Percentiles rank a stretch among this genome's conserved stretches.
phyloP scores from a whole-genome alignment of 495 filamentous ascomycete species.

The Talaromyces stipitatus region DNA sequence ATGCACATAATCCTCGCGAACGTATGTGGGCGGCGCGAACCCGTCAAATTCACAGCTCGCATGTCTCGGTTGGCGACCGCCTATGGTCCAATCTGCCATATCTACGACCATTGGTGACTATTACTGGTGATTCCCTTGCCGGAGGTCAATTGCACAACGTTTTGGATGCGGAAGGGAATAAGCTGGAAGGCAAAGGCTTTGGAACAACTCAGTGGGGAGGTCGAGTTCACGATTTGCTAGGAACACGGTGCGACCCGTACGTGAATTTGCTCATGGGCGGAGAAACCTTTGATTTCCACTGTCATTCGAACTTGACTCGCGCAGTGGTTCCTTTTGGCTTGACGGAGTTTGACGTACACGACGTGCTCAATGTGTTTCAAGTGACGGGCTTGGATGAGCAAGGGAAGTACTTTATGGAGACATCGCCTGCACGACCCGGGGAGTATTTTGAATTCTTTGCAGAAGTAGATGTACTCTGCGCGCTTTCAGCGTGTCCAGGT shows the following conservation, averaged over 20 bases:
- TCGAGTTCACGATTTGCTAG: conserved; percentile 63
- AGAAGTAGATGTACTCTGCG: conserved; percentile 67
- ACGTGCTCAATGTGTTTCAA: conserved; percentile 78
- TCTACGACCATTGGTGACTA: conserved; percentile 64
- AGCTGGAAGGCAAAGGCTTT: conserved; percentile 25
- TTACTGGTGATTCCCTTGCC: conserved; percentile 59
- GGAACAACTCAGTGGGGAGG: conserved; percentile 42
- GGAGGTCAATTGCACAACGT: conserved; percentile 47
- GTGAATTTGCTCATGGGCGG: conserved; percentile 65
- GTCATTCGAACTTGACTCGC: conserved; percentile 71
- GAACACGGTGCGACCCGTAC: conserved; percentile 72
- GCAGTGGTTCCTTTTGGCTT: conserved; percentile 60
- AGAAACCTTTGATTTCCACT: conserved; percentile 67
- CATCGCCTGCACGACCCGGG: conserved; percentile 56
- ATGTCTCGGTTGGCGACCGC: conserved; percentile 61
- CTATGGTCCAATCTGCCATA: conserved; percentile 73
- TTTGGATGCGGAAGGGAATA: conserved; percentile 28
- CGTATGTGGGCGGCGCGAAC: conserved; percentile 75
- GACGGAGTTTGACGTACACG: conserved; percentile 67
- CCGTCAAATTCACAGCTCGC: conserved; percentile 66
- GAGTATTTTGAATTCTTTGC: conserved; percentile 74
- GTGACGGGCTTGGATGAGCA: conserved; percentile 65
- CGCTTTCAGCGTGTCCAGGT: conserved; percentile 55
- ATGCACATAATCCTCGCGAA: conserved; percentile 65
- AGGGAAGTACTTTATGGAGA: conserved; percentile 72